Conservation (phyloP, 305 asterid species). For the Euphrasia arctica region DNA sequence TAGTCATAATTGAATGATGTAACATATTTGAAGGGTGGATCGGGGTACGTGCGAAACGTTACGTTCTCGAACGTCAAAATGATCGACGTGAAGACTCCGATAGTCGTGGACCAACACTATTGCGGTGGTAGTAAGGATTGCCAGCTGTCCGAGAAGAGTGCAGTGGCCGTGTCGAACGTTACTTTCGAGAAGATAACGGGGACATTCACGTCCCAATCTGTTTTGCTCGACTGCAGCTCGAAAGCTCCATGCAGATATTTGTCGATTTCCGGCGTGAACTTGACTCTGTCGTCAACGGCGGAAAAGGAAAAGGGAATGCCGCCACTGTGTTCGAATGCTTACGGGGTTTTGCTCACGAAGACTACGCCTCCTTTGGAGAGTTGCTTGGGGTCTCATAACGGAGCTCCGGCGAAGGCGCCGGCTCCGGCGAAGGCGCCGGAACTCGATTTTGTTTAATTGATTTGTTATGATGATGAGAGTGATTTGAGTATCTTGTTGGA, state of each 20-base stretch:
- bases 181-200: conserved; percentile 16
- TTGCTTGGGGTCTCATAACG: too few relatives aligned
- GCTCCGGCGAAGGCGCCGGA: too few relatives aligned
- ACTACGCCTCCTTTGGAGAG: too few relatives aligned
- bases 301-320: too few relatives aligned
- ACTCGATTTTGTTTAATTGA: too few relatives aligned
- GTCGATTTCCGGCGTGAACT: neutral
- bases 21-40: conserved; percentile 20
- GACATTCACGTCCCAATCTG: conserved; percentile 13
- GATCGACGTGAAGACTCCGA: conserved; percentile 25
- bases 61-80: conserved; percentile 25
- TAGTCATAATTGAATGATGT: too few relatives aligned
- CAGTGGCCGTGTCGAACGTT: conserved; percentile 22
- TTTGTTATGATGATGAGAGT: too few relatives aligned
- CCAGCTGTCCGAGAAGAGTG: neutral
- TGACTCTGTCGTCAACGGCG: neutral
- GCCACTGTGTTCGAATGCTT: too few relatives aligned
- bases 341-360: too few relatives aligned
- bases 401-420: too few relatives aligned
- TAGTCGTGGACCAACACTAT: conserved; percentile 30
- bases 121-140: conserved; percentile 23
- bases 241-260: conserved; percentile 8
- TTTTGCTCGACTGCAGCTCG: conserved; percentile 26
- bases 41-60: conserved; percentile 19
- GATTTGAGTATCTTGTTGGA: too few relatives aligned